Evolutionary conservation across 306 rosid genomes (phyloP).

Genomic region (Inga leiocalycina): DNA sequence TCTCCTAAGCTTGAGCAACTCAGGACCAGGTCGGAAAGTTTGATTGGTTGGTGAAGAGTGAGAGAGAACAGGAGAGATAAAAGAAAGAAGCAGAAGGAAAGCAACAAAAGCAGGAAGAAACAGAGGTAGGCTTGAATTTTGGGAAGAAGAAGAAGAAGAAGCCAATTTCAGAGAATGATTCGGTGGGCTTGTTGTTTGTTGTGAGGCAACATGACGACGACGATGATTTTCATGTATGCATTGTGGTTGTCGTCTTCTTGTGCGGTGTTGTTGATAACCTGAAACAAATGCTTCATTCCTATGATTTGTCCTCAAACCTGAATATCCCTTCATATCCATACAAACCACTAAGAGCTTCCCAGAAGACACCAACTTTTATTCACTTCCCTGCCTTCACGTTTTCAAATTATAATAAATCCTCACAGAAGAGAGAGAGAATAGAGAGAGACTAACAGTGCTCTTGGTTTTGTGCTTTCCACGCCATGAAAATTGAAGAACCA

Average conservation of each 20-base stretch:
- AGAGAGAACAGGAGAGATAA: slow-evolving; percentile 55
- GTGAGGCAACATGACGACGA: slow-evolving; percentile 31
- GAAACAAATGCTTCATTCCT: slow-evolving; percentile 49
- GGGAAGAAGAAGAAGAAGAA: slow-evolving; percentile 38
- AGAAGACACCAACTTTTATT: slow-evolving; percentile 37
- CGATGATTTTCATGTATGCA: slow-evolving; percentile 53
- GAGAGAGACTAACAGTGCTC: slow-evolving; percentile 27
- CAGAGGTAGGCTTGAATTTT: slow-evolving; percentile 17
- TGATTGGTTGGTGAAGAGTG: slow-evolving; percentile 54
- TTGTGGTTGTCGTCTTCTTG: slow-evolving; percentile 71
- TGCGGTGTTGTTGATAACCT: slow-evolving; percentile 35
- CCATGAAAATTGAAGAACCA: slow-evolving; percentile 50
- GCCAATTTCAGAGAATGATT: slow-evolving; percentile 61
- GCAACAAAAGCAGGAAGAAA: slow-evolving; percentile 58
- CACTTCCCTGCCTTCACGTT: slow-evolving; percentile 63
- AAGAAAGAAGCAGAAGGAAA: slow-evolving; percentile 59
- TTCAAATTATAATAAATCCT: slow-evolving; percentile 54
- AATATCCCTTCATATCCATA: slow-evolving; percentile 69
- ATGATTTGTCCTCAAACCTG: slow-evolving; percentile 55
- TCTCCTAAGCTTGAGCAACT: slow-evolving; percentile 48
- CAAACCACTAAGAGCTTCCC: slow-evolving; percentile 56
- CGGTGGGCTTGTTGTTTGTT: slow-evolving; percentile 47
- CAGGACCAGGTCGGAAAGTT: slow-evolving; percentile 49
- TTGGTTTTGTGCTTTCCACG: slow-evolving; percentile 49
- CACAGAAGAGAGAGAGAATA: background rate